Base-by-base conservation (phyloP, 768 basidiomycete species). In the Termitomyces sp. region DNA sequence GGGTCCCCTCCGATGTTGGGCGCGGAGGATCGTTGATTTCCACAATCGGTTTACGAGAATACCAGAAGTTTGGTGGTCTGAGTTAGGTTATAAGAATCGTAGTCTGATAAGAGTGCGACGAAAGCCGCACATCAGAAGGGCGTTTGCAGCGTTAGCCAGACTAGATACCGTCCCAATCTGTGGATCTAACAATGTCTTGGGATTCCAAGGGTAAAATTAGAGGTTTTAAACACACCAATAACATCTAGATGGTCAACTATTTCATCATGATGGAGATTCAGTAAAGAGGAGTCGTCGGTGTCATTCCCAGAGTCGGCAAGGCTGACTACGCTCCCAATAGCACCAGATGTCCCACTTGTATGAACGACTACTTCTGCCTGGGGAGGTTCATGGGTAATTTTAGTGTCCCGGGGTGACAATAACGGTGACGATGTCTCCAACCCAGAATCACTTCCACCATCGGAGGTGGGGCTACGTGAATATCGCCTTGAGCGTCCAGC, bases 201-300 rank as follows among this genome's bases (percentile, higher is more conserved):
- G 21, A 14, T 43, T 40, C 9, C 9, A 42, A 32, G 4, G 55
- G 50, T 26, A 22, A 55, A 22, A 9, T 19, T 14, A 45, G 9
- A 49, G 30, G 15, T 24, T 5, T 28, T 34, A 3, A n/a, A 32
- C 74, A 44, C 61, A 85, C 87, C 88, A 56, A 90, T 88, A 42
- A 83, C 85, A 68, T 93, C 90, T 60, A 93, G 70, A 66, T 92
- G 85, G 58, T 92, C 90, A 5, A 93, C 88, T 45, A 92, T 80
- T 61, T 90, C 86, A 62, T 92, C 87, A 57, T 85, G 81, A 64
- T 92, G 86, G 54, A 81, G 76, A 21, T 71, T 64, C 2, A 67
- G 64, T 35, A 14, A 15, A 41, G 56, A 54, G 45, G 66, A 55
- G 17, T 51, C 51, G 26, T 41, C 34, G 3, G 34, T 37, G 9